phyloP scores from a whole-genome alignment of 352 stramenopile genomes.

The Globisporangium cylindrosporum region DNA sequence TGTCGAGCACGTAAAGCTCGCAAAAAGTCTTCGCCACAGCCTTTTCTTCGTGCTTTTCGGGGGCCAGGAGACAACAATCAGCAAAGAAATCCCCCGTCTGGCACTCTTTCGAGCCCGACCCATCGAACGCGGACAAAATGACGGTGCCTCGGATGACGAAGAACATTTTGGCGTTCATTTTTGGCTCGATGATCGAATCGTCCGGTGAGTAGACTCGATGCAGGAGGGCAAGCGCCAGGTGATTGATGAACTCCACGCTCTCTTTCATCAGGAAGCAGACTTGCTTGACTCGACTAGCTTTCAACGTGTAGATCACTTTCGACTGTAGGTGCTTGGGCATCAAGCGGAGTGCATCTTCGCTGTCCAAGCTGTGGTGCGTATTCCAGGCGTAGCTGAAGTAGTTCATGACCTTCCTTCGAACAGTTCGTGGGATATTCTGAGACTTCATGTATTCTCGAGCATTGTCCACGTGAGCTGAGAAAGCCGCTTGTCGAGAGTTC shows the following conservation, averaged over 20 bases:
- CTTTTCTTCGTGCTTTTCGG: constrained; percentile 67
- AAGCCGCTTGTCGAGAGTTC: constrained; percentile 45
- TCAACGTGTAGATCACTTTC: constrained; percentile 59
- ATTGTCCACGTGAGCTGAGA: constrained; percentile 63
- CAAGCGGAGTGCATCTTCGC: constrained; percentile 49
- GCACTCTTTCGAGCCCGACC: constrained; percentile 46
- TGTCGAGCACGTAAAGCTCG: constrained; percentile 75
- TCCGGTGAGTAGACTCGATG: constrained; percentile 54
- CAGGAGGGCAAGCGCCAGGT: constrained; percentile 42
- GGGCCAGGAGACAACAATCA: constrained; percentile 50
- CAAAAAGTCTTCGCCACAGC: constrained; percentile 77
- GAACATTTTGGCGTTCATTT: constrained; percentile 75
- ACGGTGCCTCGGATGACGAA: constrained; percentile 66
- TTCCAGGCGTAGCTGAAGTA: constrained; percentile 72
- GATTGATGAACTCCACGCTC: constrained; percentile 68
- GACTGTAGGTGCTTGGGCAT: constrained; percentile 68
- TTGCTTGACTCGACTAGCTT: constrained; percentile 58
- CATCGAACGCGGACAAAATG: constrained; percentile 46
- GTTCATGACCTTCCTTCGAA: constrained; percentile 49
- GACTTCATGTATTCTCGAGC: constrained; percentile 70
- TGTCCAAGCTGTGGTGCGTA: constrained; percentile 59
- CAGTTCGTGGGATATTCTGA: constrained; percentile 47
- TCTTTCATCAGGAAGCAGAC: constrained; percentile 72
- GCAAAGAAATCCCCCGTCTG: constrained; percentile 69
- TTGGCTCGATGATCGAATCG: constrained; percentile 67